Conservation (phyloP, 2,329 filamentous ascomycete genomes). For the Ascochyta rabiei region DNA sequence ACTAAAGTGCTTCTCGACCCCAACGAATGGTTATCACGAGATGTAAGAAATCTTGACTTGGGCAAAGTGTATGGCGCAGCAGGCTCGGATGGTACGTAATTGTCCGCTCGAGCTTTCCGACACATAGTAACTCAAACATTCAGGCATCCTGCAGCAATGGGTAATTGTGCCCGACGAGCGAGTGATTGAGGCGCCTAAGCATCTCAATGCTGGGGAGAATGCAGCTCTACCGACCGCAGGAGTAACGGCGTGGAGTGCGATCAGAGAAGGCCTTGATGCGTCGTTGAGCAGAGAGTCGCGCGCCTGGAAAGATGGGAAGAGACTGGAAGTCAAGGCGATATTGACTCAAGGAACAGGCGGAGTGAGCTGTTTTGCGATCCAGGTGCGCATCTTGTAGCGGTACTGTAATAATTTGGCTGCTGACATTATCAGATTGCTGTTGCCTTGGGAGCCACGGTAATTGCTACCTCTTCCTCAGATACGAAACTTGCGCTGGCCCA, state of each 20-base stretch:
- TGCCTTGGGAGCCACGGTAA: conserved; percentile 55
- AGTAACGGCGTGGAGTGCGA: conserved; percentile 30
- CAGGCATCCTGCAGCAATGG: conserved; percentile 25
- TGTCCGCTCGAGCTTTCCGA: neutral
- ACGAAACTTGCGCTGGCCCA: conserved; percentile 57
- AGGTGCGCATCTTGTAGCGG: conserved; percentile 3
- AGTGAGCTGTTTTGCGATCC: conserved; percentile 42
- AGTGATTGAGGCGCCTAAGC: conserved; percentile 25
- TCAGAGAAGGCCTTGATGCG: conserved; percentile 9
- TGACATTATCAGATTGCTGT: conserved; percentile 25
- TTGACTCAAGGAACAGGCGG: conserved; percentile 66
- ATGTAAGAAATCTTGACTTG: conserved; percentile 35
- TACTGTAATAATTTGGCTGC: neutral
- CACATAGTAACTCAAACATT: neutral
- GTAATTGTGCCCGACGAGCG: conserved; percentile 25
- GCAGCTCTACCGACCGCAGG: conserved; percentile 30
- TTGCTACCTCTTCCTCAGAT: conserved; percentile 62
- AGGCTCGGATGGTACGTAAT: conserved; percentile 40
- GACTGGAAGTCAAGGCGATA: conserved; percentile 49
- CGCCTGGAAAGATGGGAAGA: conserved; percentile 11
- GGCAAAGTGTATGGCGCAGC: conserved; percentile 14
- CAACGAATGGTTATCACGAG: conserved; percentile 28
- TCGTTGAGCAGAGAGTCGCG: conserved; percentile 6
- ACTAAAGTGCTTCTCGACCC: conserved; percentile 16
- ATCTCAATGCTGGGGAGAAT: conserved; percentile 38